Evolutionary conservation across 495 filamentous ascomycete species (phyloP).

Genomic region (Parathielavia hyrcaniae): DNA sequence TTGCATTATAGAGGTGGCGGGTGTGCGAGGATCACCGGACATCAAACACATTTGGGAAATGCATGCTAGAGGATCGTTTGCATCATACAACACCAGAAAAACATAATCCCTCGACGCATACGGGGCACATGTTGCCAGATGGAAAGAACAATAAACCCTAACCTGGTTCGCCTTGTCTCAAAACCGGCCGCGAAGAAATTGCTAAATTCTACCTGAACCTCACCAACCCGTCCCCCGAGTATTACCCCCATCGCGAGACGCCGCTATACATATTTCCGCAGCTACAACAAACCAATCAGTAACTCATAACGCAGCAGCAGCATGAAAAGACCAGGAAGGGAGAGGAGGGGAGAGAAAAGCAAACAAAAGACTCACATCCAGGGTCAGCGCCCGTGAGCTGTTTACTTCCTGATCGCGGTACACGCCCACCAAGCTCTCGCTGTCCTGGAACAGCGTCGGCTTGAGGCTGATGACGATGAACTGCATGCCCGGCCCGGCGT

Average conservation of each 20-base stretch:
- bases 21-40: neutral
- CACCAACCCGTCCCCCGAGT: neutral
- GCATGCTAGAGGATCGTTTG: neutral
- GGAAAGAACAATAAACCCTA: neutral
- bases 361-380: constrained; percentile 97
- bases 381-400: constrained; percentile 76
- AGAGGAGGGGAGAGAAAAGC: neutral
- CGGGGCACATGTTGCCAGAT: neutral
- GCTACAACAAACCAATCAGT: constrained; percentile 17
- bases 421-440: constrained; percentile 88
- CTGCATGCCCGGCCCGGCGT: constrained; percentile 95
- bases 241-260: neutral
- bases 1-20: no score
- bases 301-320: neutral
- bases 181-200: neutral
- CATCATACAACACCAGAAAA: neutral
- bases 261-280: constrained; percentile 33
- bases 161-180: neutral
- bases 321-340: neutral
- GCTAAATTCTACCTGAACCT: neutral
- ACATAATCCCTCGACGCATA: neutral
- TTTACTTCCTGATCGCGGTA: constrained; percentile 92
- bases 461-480: constrained; percentile 98
- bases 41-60: neutral
- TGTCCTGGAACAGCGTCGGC: constrained; percentile 86